These are phyloP conservation scores for Xylaria sp. DNA, from an alignment of 2,329 filamentous ascomycete genomes.

Conservation along the genomic window DNA sequence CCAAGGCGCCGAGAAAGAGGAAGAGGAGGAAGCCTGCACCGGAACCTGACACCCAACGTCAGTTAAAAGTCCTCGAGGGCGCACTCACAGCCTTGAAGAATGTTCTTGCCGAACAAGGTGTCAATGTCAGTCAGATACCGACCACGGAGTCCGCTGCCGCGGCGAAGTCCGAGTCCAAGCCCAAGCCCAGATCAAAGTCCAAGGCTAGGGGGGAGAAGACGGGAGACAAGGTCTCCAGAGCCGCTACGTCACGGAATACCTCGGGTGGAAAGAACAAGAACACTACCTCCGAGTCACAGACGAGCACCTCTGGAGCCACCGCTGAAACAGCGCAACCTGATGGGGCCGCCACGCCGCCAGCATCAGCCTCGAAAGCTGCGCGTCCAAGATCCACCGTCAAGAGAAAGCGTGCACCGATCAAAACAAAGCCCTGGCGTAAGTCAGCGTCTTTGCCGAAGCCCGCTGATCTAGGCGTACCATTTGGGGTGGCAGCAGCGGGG, in stretches of 20 bases:
- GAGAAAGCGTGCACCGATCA: background rate
- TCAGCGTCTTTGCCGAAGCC: conserved; percentile 5
- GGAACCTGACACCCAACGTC: conserved; percentile 38
- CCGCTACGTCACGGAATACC: background rate
- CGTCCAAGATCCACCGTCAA: background rate
- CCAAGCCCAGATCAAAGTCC: conserved; percentile 3
- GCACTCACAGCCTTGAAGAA: conserved; percentile 54
- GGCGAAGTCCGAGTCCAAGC: conserved; percentile 9
- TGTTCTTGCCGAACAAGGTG: conserved; percentile 52
- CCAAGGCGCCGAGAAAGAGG: conserved; percentile 6
- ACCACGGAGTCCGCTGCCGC: conserved; percentile 9
- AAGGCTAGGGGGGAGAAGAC: background rate
- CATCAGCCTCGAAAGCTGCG: background rate
- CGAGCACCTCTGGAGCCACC: background rate
- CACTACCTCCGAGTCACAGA: background rate
- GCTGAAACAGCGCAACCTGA: background rate
- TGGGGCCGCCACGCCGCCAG: background rate
- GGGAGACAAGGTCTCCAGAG: background rate
- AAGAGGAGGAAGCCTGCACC: conserved; percentile 21
- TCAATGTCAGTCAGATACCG: conserved; percentile 43
- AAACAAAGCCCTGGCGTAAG: background rate
- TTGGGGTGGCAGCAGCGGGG: conserved; percentile 10
- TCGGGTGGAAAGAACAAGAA: background rate
- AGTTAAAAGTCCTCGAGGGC: conserved; percentile 51
- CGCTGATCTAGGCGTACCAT: conserved; percentile 21